Base-by-base conservation (phyloP, 305 asterid species). In the Rubia peregrina region DNA sequence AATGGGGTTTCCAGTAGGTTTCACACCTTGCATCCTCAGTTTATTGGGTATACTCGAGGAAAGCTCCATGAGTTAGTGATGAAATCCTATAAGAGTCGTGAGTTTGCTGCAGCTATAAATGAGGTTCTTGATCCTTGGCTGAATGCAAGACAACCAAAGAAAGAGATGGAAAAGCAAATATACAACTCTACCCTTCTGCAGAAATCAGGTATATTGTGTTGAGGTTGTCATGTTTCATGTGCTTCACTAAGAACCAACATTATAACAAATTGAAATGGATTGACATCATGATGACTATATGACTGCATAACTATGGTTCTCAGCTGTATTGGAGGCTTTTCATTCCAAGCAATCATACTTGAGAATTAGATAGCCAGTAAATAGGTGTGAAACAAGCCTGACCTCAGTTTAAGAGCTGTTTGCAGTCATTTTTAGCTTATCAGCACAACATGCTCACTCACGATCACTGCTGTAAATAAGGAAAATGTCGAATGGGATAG, bases 61-160 rank as follows among this genome's bases (percentile, higher is more conserved):
- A 95, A 88, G 83, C 95, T 95, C 82, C 99, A 95, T 74, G 98
- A 95, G 80, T 84, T 95, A 81, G 95, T 95, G 65, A 95, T 95
- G 99, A 95, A 92, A 79, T 87, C 99, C 36, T 92, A 92, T 87
- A 92, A 90, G 86, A 87, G 98, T 76, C 85, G 99, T 77, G 99
- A 95, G 86, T 88, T 95, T 72, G 95, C 95, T 82, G 98, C 99
- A 73, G 99, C 97, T 64, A 92, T 95, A 78, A 95, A 95, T 82
- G 98, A 95, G 86, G 93, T 90, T 75, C 87, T 95, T 71, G 95
- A 95, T 87, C 99, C 99, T 60, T 95, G 99, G 99, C 87, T 95
- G 75, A 90, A 80, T 86, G 89, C 90, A 60, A 84, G 95, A 61
- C 96, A 86, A 76, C 98, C 94, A 6, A 92, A 92, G 87, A 94